phyloP scores from a whole-genome alignment of 2,329 filamentous ascomycete species.

The Pezicula neosporulosa region DNA sequence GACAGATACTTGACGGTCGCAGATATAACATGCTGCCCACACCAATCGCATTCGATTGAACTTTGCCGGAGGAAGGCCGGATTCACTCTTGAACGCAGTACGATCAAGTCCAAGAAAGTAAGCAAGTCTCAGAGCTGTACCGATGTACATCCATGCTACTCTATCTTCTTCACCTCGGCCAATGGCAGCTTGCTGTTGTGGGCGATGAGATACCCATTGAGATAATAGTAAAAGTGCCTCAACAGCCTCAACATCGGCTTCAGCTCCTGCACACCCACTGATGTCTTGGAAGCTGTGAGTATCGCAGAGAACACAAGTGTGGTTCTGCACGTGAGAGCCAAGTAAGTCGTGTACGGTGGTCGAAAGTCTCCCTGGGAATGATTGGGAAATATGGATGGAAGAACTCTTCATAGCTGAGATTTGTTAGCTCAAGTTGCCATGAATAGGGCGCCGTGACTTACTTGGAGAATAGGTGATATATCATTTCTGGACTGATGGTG shows the following conservation, averaged over 20 bases:
- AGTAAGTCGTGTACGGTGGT: conserved; percentile 52
- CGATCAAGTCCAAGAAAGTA: conserved; percentile 69
- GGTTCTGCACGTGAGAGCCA: conserved; percentile 54
- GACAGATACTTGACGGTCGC: conserved; percentile 65
- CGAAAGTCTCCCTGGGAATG: conserved; percentile 47
- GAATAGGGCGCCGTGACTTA: conserved; percentile 5
- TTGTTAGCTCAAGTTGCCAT: neutral
- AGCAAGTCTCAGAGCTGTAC: conserved; percentile 63
- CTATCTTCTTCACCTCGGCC: conserved; percentile 71
- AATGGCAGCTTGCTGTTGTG: conserved; percentile 36
- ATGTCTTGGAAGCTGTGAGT: conserved; percentile 66
- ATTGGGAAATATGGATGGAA: conserved; percentile 71
- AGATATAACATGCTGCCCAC: conserved; percentile 63
- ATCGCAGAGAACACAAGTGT: conserved; percentile 65
- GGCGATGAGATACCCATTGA: conserved; percentile 54
- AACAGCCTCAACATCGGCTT: conserved; percentile 67
- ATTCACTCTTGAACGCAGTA: conserved; percentile 61
- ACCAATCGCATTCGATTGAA: conserved; percentile 63
- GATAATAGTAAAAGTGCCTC: conserved; percentile 67
- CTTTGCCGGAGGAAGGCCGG: conserved; percentile 53
- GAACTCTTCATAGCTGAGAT: conserved; percentile 21
- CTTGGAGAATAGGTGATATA: conserved; percentile 24
- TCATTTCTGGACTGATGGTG: conserved; percentile 20
- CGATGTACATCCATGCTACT: conserved; percentile 75
- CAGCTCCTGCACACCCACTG: too few species aligned